These are phyloP conservation scores for Alternaria viburni DNA, from an alignment of 2,329 filamentous ascomycete species.

Conservation along the genomic window DNA sequence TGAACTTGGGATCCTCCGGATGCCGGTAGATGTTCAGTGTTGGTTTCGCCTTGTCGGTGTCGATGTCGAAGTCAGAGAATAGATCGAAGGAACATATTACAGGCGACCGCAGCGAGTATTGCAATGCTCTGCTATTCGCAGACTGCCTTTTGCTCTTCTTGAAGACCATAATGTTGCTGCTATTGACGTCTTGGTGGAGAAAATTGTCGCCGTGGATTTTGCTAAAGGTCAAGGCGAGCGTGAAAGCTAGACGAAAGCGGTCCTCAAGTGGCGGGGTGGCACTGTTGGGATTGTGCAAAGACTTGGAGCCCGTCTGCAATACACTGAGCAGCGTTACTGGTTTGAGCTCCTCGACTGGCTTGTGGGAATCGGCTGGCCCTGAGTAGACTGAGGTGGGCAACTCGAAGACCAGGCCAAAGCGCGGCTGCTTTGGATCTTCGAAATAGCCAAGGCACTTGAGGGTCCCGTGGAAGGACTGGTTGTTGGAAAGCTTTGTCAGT, in stretches of 20 bases:
- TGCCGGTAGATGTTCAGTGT: conserved; percentile 70
- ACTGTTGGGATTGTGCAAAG: conserved; percentile 50
- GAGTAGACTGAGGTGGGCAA: conserved; percentile 63
- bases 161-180: conserved; percentile 72
- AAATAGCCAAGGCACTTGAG: conserved; percentile 73
- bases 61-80: conserved; percentile 65
- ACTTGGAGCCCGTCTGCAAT: conserved; percentile 55
- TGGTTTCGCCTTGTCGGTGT: conserved; percentile 49
- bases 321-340: conserved; percentile 56
- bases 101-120: conserved; percentile 68
- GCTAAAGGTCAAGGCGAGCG: conserved; percentile 74
- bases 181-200: conserved; percentile 72
- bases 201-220: conserved; percentile 74
- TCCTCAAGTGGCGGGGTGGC: conserved; percentile 67
- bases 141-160: conserved; percentile 54
- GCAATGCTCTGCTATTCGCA: conserved; percentile 48
- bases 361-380: conserved; percentile 61
- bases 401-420: conserved; percentile 77
- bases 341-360: conserved; percentile 42
- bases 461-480: conserved; percentile 47
- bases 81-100: conserved; percentile 77
- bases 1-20: conserved; percentile 58
- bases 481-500: conserved; percentile 36
- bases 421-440: conserved; percentile 71
- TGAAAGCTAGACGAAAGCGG: conserved; percentile 76